Conservation (phyloP, 306 rosid genomes). For the Astragalus glycyphyllos region DNA sequence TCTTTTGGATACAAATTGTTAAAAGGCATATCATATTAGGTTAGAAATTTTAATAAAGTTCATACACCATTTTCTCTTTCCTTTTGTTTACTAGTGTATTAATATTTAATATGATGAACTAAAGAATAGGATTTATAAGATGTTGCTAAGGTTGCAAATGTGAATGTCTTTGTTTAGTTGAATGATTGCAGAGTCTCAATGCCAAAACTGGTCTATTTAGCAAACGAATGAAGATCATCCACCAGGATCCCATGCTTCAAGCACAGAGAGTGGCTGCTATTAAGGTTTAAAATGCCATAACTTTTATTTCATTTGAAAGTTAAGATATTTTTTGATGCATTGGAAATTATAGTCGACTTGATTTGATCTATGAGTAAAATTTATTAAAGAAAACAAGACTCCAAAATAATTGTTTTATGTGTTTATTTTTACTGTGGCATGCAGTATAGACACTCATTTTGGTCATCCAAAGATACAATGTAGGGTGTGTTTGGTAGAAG, state of each 20-base stretch:
- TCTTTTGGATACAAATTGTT: constrained; percentile 15
- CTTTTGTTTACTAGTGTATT: constrained; percentile 7
- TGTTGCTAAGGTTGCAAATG: constrained; percentile 50
- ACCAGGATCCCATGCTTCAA: constrained; percentile 80
- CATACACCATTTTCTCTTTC: constrained; percentile 14
- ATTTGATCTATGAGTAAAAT: neutral
- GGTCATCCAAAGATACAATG: constrained; percentile 26
- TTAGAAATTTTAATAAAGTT: constrained; percentile 28
- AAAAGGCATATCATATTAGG: neutral
- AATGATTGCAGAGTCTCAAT: constrained; percentile 95
- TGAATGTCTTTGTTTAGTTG: constrained; percentile 78
- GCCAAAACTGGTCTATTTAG: constrained; percentile 96
- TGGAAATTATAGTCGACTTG: constrained; percentile 10
- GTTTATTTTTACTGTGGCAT: neutral
- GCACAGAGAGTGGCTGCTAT: constrained; percentile 97
- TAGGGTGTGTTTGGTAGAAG: too few relatives aligned
- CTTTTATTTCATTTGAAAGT: constrained; percentile 14
- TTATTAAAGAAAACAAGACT: neutral
- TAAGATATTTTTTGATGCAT: constrained; percentile 9
- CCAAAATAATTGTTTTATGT: neutral
- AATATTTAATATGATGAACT: neutral
- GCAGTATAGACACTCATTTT: neutral
- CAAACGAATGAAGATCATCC: constrained; percentile 97
- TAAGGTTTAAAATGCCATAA: constrained; percentile 63
- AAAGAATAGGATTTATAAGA: neutral